Evolutionary conservation across 1,139 yeast genomes (phyloP).

Genomic region (Blastobotrys apis): DNA sequence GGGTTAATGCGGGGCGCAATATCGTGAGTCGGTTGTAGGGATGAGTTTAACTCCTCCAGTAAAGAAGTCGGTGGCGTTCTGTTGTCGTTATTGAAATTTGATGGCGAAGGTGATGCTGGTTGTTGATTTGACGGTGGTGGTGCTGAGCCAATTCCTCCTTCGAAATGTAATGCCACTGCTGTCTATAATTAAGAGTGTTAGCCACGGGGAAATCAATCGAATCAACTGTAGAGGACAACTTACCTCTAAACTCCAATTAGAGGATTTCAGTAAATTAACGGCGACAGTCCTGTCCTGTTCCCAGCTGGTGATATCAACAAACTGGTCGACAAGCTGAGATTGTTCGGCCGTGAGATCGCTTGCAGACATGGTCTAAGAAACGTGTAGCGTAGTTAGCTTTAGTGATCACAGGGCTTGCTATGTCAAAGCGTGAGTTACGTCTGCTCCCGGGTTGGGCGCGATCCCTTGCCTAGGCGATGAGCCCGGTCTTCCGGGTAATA

Average conservation of each 20-base stretch:
- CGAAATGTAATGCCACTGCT: constrained; percentile 33
- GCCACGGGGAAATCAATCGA: no score
- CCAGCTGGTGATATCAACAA: constrained; percentile 32
- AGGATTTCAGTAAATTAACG: constrained; percentile 24
- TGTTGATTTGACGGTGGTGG: constrained; percentile 14
- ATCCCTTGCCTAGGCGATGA: no score
- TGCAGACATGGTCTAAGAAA: not conserved
- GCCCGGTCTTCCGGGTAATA: no score
- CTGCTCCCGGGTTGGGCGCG: no score
- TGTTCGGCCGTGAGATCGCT: constrained; percentile 3
- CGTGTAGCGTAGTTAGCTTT: no score
- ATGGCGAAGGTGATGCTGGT: constrained; percentile 12
- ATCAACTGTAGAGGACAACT: no score
- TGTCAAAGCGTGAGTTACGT: no score
- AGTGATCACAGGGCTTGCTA: no score
- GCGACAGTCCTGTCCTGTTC: constrained; percentile 27
- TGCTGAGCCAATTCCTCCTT: constrained; percentile 22
- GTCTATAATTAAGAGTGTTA: constrained; percentile 10
- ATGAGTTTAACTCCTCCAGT: constrained; percentile 30
- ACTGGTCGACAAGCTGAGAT: constrained; percentile 23
- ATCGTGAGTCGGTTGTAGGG: constrained; percentile 21
- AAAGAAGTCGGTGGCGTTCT: no score
- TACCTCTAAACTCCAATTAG: constrained; percentile 34
- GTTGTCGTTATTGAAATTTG: no score
- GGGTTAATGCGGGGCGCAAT: constrained; percentile 23